These are phyloP conservation scores for Venturia effusa DNA, from an alignment of 2,329 filamentous ascomycete species.

Conservation along the genomic window DNA sequence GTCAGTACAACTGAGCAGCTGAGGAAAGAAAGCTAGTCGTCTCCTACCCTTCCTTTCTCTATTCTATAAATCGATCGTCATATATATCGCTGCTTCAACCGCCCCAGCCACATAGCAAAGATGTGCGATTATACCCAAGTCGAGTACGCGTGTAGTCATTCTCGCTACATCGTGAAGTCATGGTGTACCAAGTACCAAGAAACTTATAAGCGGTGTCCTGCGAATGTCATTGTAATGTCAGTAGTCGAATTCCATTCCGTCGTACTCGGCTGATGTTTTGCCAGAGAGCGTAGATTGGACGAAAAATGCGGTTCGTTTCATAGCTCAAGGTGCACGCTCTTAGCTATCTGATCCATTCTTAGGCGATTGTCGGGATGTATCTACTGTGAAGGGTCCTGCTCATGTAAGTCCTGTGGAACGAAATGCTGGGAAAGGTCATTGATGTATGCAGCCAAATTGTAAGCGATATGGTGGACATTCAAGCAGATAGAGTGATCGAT, in stretches of 20 bases:
- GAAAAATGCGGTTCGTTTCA: background rate
- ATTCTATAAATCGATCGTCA: too few species aligned
- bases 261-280: background rate
- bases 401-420: background rate
- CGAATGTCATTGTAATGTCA: background rate
- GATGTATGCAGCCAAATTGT: background rate
- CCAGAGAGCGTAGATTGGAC: background rate
- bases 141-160: background rate
- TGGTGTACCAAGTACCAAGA: background rate
- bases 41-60: too few species aligned
- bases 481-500: too few species aligned
- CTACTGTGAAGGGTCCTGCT: background rate
- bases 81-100: too few species aligned
- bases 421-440: background rate
- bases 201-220: background rate
- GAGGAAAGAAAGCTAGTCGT: too few species aligned
- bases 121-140: constrained; percentile 2
- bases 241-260: background rate
- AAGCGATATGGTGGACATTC: constrained; percentile 1
- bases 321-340: background rate
- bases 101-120: background rate
- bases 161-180: background rate
- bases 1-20: too few species aligned
- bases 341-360: background rate
- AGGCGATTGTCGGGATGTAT: background rate